Evolutionary conservation across 2,329 filamentous ascomycete species (phyloP).

Genomic region (Cercospora zeina): DNA sequence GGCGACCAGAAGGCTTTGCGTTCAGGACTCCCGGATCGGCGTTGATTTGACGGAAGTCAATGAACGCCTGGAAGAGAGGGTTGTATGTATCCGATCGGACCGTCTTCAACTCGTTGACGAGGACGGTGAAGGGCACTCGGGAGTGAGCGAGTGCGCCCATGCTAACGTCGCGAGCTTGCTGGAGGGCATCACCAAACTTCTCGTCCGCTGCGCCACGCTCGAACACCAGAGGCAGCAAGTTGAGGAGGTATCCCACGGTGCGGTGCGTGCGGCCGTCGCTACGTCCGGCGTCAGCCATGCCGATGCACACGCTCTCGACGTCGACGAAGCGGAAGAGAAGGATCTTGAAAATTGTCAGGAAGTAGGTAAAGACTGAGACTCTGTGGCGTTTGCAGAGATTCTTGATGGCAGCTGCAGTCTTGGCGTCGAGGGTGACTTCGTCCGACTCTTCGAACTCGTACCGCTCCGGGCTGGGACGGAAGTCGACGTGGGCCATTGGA

Average conservation of each 20-base stretch:
- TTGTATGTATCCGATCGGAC: background rate
- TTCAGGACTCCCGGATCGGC: background rate
- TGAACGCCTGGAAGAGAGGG: background rate
- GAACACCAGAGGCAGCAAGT: background rate
- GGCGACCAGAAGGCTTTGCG: background rate
- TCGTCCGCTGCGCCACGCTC: background rate
- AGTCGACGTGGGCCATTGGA: constrained; percentile 26
- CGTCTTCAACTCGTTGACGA: background rate
- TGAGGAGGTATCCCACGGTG: background rate
- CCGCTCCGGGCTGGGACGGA: constrained; percentile 16
- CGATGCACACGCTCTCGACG: background rate
- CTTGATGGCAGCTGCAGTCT: background rate
- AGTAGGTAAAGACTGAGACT: background rate
- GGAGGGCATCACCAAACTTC: background rate
- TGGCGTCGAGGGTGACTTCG: background rate
- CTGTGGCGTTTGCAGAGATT: background rate
- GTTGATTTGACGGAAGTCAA: background rate
- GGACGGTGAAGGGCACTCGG: background rate
- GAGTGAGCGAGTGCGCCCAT: background rate
- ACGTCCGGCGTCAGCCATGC: background rate
- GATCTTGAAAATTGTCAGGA: background rate
- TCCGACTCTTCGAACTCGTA: background rate
- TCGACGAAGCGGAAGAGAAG: background rate
- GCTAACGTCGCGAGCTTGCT: background rate
- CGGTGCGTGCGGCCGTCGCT: background rate